Evolutionary conservation across 1,284 basidiomycete species (phyloP).

Genomic region (Cutaneotrichosporon cyanovorans): DNA sequence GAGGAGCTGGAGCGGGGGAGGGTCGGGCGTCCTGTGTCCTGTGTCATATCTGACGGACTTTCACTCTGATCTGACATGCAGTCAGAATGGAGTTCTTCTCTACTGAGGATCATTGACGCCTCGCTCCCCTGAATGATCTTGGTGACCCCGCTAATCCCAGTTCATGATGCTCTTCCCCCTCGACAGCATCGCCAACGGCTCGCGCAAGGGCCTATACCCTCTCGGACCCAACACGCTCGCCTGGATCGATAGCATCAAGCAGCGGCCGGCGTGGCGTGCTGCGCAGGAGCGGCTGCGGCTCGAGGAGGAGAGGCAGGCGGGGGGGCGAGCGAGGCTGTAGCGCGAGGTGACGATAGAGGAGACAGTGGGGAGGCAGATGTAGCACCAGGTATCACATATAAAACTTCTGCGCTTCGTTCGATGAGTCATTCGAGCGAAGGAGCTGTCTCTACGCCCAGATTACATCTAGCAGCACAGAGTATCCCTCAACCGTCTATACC

Average conservation of each 20-base stretch:
- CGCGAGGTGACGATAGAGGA: no score
- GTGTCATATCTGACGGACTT: no score
- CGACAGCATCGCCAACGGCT: constrained; percentile 1
- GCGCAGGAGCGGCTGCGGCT: constrained; percentile 5
- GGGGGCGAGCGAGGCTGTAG: constrained; percentile 8
- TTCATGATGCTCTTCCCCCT: constrained; percentile 15
- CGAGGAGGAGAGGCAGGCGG: constrained; percentile 5
- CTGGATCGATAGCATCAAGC: constrained; percentile 8
- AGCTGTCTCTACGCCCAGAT: no score
- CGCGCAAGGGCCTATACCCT: neutral
- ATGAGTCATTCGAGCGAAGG: no score
- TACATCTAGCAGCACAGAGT: no score
- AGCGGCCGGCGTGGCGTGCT: constrained; percentile 8
- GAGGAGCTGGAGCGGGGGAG: no score
- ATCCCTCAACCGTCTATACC: no score
- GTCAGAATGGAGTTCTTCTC: neutral
- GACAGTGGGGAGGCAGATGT: no score
- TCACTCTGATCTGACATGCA: neutral
- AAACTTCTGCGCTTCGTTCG: no score
- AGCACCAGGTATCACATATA: no score
- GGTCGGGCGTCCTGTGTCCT: no score
- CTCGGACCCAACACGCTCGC: constrained; percentile 8
- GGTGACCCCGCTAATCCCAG: constrained; percentile 3
- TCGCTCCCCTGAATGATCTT: neutral
- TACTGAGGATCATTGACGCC: no score